These are phyloP conservation scores for Cyberlindnera meyerae DNA, from an alignment of 805 yeast species.

Conservation along the genomic window DNA sequence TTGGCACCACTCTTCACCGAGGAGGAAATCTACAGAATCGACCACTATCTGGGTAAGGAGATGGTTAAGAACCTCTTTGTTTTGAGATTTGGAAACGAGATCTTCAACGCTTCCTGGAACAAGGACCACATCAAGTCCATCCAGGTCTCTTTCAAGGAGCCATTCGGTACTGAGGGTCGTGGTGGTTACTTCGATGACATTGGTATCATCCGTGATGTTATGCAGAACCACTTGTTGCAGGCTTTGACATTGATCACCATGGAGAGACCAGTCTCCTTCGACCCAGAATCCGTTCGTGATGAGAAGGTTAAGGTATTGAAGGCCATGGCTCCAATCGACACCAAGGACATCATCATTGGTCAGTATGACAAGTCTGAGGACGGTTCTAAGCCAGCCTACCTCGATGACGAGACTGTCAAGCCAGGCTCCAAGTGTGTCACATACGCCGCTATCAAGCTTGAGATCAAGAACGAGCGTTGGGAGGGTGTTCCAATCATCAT, in stretches of 20 bases:
- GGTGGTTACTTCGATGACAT: slow-evolving; percentile 96
- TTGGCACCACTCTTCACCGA: slow-evolving; percentile 86
- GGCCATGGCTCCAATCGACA: slow-evolving; percentile 66
- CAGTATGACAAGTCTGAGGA: slow-evolving; percentile 84
- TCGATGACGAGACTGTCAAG: slow-evolving; percentile 88
- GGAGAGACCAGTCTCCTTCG: slow-evolving; percentile 92
- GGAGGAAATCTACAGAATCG: slow-evolving; percentile 91
- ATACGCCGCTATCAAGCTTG: slow-evolving; percentile 77
- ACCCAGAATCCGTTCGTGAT: slow-evolving; percentile 91
- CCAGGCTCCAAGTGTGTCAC: slow-evolving; percentile 83
- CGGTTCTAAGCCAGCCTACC: slow-evolving; percentile 84
- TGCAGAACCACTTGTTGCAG: slow-evolving; percentile 96
- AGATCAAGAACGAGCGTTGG: slow-evolving; percentile 93
- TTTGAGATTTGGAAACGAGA: slow-evolving; percentile 85
- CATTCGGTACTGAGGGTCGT: slow-evolving; percentile 98
- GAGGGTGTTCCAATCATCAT: slow-evolving; percentile 94
- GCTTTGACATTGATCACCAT: slow-evolving; percentile 86
- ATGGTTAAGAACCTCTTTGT: slow-evolving; percentile 92
- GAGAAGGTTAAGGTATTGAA: slow-evolving; percentile 92
- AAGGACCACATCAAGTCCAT: slow-evolving; percentile 70
- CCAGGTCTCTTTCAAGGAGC: slow-evolving; percentile 92
- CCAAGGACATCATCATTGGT: slow-evolving; percentile 69
- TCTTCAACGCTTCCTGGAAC: slow-evolving; percentile 88
- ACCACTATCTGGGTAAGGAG: slow-evolving; percentile 96
- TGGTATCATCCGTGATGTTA: slow-evolving; percentile 95